phyloP scores from a whole-genome alignment of 2,329 filamentous ascomycete genomes.

The Colletotrichum tofieldiae region DNA sequence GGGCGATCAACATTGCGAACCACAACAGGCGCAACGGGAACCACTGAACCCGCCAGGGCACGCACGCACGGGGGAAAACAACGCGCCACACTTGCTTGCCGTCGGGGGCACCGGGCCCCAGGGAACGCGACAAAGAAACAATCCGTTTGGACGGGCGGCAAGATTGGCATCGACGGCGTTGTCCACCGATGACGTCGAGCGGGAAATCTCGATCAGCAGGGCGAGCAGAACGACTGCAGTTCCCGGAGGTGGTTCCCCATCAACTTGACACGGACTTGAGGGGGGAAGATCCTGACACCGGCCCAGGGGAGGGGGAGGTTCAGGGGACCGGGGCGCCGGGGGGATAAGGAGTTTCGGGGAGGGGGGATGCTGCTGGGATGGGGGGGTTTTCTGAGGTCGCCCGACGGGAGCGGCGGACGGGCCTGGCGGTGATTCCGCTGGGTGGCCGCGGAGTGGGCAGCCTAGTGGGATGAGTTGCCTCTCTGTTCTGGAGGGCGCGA shows the following conservation, averaged over 20 bases:
- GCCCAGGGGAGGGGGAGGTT: not conserved
- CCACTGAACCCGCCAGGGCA: not conserved
- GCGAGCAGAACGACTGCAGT: not conserved
- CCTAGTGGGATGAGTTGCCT: not conserved
- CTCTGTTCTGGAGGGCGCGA: not conserved
- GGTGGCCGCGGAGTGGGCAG: not conserved
- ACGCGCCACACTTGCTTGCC: not conserved
- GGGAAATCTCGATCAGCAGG: constrained; percentile 28
- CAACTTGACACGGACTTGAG: constrained; percentile 40
- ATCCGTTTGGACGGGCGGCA: not conserved
- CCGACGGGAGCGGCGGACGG: not conserved
- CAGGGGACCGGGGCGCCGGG: not conserved
- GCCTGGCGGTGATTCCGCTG: not conserved
- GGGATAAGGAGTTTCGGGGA: not conserved
- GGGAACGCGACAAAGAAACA: not conserved
- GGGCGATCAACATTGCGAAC: constrained; percentile 13
- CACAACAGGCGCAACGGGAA: not conserved
- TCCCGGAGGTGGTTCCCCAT: constrained; percentile 27
- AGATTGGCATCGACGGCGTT: constrained; percentile 24
- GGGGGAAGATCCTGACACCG: constrained; percentile 19
- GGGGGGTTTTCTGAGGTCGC: not conserved
- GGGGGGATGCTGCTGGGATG: not conserved
- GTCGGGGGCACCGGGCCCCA: not conserved
- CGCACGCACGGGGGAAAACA: not conserved
- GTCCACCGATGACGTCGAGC: constrained; percentile 35